Evolutionary conservation across 140 eudicot species (phyloP), one percentile per base, ranked within the genome.

Genomic region (Anethum foeniculum): DNA sequence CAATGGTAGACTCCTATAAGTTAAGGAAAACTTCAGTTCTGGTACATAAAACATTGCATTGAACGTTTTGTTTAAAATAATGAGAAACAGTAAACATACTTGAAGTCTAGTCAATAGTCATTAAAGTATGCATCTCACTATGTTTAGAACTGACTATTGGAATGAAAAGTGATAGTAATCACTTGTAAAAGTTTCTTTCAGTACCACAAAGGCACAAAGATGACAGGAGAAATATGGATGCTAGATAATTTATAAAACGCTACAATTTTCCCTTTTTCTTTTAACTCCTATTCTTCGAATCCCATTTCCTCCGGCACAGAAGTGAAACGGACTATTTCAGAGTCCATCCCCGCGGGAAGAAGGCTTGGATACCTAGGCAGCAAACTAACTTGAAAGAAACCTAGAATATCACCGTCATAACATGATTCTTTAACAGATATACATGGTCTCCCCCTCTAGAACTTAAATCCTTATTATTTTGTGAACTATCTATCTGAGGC

Each of bases 1-100:
- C 25, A 74, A 68, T 60, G 49, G 77, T 83, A 80, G 25, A 38
- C 81, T 65, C 88, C 97, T 91, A 76, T 0, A 75, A 41, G 74
- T 77, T 21, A 25, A 79, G 79, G 64, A 69, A 79, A 36, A 28
- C 49, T 30, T 79, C 75, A 76, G 18, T 28, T 69, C 46, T 34
- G 52, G 46, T 71, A 11, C 28, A 80, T 78, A 36, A 41, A 51
- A 51, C 28, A 46, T 13, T 28, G 60, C 71, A 44, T 21, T 49
- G 54, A 23, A 75, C 36, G 34, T 21, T 48, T 34, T 21, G 32
- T 25, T 78, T 3, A 67, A 79, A 36, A 36, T 18, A 43, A 78
- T 7, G 69, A 79, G 83, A 48, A 19, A 77, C 25, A 56, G 43
- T 27, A 25, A 12, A 19, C 65, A 82, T 51, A 64, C 39, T 65